Conservation (phyloP, 352 stramenopile genomes). For the Phytopythium oedochilum region DNA sequence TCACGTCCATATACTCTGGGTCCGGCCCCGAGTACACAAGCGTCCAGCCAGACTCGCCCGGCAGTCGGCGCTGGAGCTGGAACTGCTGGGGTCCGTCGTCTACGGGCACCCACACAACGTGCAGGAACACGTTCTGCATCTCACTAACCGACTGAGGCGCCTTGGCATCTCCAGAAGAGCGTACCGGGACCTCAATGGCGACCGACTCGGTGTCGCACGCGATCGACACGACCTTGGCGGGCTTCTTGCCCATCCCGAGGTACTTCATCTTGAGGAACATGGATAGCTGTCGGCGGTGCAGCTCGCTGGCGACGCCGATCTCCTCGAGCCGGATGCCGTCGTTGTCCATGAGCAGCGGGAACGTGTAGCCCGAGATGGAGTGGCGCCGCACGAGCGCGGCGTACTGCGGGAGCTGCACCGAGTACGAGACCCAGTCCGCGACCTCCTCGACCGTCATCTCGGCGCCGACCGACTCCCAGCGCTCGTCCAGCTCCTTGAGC, state of each 20-base stretch:
- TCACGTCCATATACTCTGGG: slow-evolving; percentile 66
- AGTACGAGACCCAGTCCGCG: slow-evolving; percentile 75
- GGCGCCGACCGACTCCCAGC: slow-evolving; percentile 72
- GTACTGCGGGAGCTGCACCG: slow-evolving; percentile 82
- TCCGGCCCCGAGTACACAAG: slow-evolving; percentile 60
- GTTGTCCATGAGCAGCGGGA: slow-evolving; percentile 82
- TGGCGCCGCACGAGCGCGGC: slow-evolving; percentile 66
- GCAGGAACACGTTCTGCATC: slow-evolving; percentile 33
- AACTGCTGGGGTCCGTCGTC: slow-evolving; percentile 51
- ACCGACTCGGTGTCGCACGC: slow-evolving; percentile 26
- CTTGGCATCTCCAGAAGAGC: neutral
- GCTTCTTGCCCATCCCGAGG: slow-evolving; percentile 69
- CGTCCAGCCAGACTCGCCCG: slow-evolving; percentile 50
- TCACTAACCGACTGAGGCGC: slow-evolving; percentile 7
- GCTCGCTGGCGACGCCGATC: slow-evolving; percentile 58
- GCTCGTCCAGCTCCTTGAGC: slow-evolving; percentile 75
- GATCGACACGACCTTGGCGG: slow-evolving; percentile 31
- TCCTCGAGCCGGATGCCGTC: slow-evolving; percentile 65
- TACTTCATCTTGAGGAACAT: slow-evolving; percentile 86
- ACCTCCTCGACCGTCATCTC: slow-evolving; percentile 86
- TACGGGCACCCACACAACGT: slow-evolving; percentile 49
- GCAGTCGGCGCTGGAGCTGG: slow-evolving; percentile 64
- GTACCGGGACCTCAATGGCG: neutral
- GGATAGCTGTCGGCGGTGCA: slow-evolving; percentile 76
- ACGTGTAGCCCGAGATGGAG: slow-evolving; percentile 85